Evolutionary conservation across 2,329 filamentous ascomycete genomes (phyloP), one percentile per base, ranked within the genome.

Genomic region (Plenodomus tracheiphilus): DNA sequence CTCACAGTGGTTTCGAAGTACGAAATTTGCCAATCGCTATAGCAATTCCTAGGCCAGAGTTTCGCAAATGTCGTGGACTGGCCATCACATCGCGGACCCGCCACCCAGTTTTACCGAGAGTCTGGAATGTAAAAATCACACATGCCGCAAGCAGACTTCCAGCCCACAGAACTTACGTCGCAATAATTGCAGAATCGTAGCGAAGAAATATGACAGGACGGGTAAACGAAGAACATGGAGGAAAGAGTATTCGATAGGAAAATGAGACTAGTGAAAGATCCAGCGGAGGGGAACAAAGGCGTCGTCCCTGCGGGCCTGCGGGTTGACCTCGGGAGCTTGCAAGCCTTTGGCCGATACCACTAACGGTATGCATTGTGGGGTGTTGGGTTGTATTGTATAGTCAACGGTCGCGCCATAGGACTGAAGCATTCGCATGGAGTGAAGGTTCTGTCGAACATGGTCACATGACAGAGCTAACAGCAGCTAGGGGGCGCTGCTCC

Each of bases 131-230:
- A 34, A 43, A 39, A 34, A 39, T 42, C 40, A 46, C 45, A 39
- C 49, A 65, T 64, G 46, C 58, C 59, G 63, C 59, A 67, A 65
- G 55, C 61, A 65, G 63, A 49, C 32, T 43, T 28, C 49, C 43
- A 53, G 51, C 50, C 58, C 38, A 43, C 56, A 53, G 46, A 49
- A 47, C 21, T 45, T 32, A 51, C 32, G 48, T 19, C 35, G 35
- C 28, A 32, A 7, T 3, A 47, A n/a, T 41, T 18, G 44, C 11
- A 39, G 36, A 56, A 47, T 43, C 19, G 30, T 36, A 38, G 34
- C 44, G 17, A 47, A 46, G n/a, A 20, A 18, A 36, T 21, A 13
- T 37, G 32, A 46, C 39, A 51, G 42, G 32, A 32, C 25, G 30
- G 21, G n/a, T 39, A 41, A 32, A 48, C 18, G 18, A 18, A n/a